Percentiles rank a stretch among this genome's conserved stretches.
Conservation (phyloP, 106 monocot genomes). For the Dioscorea dumetorum region DNA sequence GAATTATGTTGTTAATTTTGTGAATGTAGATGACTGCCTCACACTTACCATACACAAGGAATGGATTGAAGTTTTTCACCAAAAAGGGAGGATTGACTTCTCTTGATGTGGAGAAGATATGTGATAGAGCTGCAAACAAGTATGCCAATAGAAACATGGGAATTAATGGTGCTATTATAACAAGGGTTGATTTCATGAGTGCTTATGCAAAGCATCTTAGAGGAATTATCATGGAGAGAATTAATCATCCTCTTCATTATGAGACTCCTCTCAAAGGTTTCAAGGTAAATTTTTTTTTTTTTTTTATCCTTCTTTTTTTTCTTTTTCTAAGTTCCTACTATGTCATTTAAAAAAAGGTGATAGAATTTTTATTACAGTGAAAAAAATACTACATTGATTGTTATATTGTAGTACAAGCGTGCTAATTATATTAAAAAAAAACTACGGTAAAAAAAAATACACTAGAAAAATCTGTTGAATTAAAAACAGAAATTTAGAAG, state of each 20-base stretch:
- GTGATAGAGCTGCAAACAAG: conserved; percentile 35
- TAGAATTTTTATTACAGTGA: too few relatives aligned
- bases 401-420: too few relatives aligned
- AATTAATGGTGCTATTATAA: conserved; percentile 1
- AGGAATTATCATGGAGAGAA: conserved; percentile 29
- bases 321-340: too few relatives aligned
- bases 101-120: conserved; percentile 34
- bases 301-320: too few relatives aligned
- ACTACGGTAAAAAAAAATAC: too few relatives aligned
- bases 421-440: too few relatives aligned
- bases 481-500: too few relatives aligned
- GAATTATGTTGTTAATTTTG: neutral
- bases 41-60: conserved; percentile 52
- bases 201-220: conserved; percentile 44
- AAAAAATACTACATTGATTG: too few relatives aligned
- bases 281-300: conserved; percentile 21
- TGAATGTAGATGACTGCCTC: conserved; percentile 48
- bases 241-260: conserved; percentile 28
- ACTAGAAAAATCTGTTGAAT: too few relatives aligned
- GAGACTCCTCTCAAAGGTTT: conserved; percentile 38
- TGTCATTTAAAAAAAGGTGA: too few relatives aligned
- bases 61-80: conserved; percentile 65
- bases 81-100: conserved; percentile 33
- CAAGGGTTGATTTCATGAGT: conserved; percentile 38
- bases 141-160: conserved; percentile 26